phyloP scores from a whole-genome alignment of 352 stramenopile species.

The Pythium sukuiense region DNA sequence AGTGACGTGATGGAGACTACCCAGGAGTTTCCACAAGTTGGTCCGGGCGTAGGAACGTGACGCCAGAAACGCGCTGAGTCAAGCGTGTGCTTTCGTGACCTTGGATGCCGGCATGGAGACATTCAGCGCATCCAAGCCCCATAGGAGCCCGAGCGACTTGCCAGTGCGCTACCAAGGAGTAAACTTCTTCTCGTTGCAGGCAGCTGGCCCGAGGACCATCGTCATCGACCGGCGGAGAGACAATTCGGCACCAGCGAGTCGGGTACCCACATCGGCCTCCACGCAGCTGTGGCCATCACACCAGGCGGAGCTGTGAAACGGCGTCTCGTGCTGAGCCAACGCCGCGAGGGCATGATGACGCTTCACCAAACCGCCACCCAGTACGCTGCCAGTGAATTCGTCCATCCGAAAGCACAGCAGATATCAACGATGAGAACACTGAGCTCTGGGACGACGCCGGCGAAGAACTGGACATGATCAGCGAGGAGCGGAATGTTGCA shows the following conservation, averaged over 20 bases:
- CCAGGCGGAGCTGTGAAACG: slow-evolving; percentile 23
- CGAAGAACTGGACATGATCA: slow-evolving; percentile 31
- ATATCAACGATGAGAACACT: slow-evolving; percentile 26
- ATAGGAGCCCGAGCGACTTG: slow-evolving; percentile 14
- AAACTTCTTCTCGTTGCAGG: slow-evolving; percentile 22
- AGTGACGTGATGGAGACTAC: slow-evolving; percentile 1
- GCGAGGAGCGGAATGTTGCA: slow-evolving; percentile 29
- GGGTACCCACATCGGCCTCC: slow-evolving; percentile 15
- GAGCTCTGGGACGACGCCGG: neutral
- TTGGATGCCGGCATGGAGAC: slow-evolving; percentile 17
- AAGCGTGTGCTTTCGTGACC: slow-evolving; percentile 7
- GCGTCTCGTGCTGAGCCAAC: neutral
- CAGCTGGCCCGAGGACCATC: slow-evolving; percentile 15
- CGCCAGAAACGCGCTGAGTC: neutral
- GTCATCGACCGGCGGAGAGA: slow-evolving; percentile 23
- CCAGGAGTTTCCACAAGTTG: neutral
- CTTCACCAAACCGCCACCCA: slow-evolving; percentile 23
- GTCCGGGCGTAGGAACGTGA: neutral
- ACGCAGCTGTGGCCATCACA: slow-evolving; percentile 33
- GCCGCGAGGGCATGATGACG: neutral
- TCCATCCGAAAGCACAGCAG: slow-evolving; percentile 23
- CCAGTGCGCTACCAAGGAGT: neutral
- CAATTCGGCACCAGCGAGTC: slow-evolving; percentile 19
- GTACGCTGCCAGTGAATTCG: slow-evolving; percentile 27
- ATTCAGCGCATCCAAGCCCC: neutral